Conservation (phyloP, 768 basidiomycete genomes). For the Filobasidium wieringae region DNA sequence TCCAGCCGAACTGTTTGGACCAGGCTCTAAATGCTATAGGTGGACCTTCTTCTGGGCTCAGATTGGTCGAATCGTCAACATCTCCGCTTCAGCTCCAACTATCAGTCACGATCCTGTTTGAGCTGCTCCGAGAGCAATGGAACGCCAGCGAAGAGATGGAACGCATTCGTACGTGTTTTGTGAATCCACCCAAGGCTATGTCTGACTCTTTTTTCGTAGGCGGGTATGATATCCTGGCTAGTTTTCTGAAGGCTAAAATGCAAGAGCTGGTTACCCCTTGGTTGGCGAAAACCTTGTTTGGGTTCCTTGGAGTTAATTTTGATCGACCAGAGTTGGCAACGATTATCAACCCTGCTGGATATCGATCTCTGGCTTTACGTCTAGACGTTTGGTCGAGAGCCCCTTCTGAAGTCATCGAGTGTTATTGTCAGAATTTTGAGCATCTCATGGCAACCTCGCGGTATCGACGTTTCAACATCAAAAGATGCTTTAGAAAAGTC, state of each 20-base stretch:
- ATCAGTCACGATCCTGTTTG: conserved; percentile 58
- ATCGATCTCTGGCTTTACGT: conserved; percentile 70
- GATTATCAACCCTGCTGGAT: conserved; percentile 68
- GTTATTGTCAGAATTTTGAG: conserved; percentile 69
- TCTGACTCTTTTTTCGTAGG: too few species aligned
- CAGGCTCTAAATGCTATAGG: conserved; percentile 69
- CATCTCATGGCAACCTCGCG: conserved; percentile 61
- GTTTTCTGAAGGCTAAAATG: conserved; percentile 57
- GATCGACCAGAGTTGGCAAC: conserved; percentile 72
- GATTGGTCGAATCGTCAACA: conserved; percentile 65
- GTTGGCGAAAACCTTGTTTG: conserved; percentile 69
- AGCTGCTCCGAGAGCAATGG: conserved; percentile 74
- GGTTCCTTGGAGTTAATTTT: conserved; percentile 75
- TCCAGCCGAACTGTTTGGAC: conserved; percentile 46
- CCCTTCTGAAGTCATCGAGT: conserved; percentile 57
- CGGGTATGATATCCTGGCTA: conserved; percentile 75
- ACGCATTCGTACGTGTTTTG: conserved; percentile 62
- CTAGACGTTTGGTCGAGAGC: conserved; percentile 80
- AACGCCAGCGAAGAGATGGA: conserved; percentile 93
- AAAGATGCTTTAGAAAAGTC: conserved; percentile 59
- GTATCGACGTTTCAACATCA: conserved; percentile 64
- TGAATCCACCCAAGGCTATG: too few species aligned
- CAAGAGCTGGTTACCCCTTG: conserved; percentile 63
- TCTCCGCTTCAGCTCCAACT: conserved; percentile 65
- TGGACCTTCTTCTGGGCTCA: conserved; percentile 60